Evolutionary conservation across 139 green algal genomes (phyloP).

Genomic region (Tetratostichococcus sp.): DNA sequence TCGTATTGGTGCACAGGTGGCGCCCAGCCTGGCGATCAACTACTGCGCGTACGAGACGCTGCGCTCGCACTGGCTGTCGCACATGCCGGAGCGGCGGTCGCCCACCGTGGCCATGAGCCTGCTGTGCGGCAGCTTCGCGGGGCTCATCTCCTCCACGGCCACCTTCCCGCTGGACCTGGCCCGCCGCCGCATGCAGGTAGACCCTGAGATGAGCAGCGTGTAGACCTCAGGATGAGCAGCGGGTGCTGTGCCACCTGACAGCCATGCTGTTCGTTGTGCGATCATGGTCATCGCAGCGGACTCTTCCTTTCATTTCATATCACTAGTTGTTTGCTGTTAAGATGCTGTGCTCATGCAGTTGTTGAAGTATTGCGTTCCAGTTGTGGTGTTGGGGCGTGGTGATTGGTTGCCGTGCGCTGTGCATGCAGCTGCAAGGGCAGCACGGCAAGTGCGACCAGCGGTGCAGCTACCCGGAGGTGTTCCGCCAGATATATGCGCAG

Average conservation of each 20-base stretch:
- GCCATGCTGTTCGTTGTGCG: too few relatives aligned
- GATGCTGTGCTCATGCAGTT: too few relatives aligned
- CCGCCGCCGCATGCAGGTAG: constrained; percentile 71
- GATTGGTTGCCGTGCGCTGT: too few relatives aligned
- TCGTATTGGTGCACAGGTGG: constrained; percentile 33
- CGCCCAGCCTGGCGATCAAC: constrained; percentile 85
- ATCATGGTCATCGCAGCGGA: too few relatives aligned
- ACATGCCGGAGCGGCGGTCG: constrained; percentile 4
- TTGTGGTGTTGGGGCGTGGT: too few relatives aligned
- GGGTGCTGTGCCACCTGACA: too few relatives aligned
- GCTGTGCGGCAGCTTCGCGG: constrained; percentile 70
- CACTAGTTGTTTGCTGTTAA: too few relatives aligned
- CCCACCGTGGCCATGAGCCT: constrained; percentile 60
- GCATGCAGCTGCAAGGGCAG: constrained; percentile 74
- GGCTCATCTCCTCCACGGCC: constrained; percentile 70
- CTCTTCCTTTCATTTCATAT: too few relatives aligned
- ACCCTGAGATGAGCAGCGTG: not conserved
- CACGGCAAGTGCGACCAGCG: constrained; percentile 23
- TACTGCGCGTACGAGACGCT: constrained; percentile 85
- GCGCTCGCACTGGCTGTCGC: constrained; percentile 41
- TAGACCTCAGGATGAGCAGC: too few relatives aligned
- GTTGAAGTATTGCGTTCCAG: too few relatives aligned
- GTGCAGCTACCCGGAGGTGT: constrained; percentile 41
- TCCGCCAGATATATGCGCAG: constrained; percentile 39
- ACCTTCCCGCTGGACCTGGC: constrained; percentile 91